Percentiles rank a stretch among this genome's conserved stretches.
Evolutionary conservation across 805 yeast species (phyloP).

Genomic region (Wickerhamomyces xylosicus): DNA sequence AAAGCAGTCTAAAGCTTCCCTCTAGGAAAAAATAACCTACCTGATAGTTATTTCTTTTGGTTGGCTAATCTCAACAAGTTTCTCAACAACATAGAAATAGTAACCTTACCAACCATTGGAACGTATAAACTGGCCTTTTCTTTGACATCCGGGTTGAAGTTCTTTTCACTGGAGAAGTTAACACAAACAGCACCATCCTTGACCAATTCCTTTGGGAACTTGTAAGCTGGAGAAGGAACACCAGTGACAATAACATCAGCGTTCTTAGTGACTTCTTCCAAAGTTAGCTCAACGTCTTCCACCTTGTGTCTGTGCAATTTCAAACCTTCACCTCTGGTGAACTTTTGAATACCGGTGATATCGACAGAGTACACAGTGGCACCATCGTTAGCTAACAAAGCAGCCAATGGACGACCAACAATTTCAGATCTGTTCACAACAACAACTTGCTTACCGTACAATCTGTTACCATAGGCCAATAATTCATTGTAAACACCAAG

Average conservation of each 20-base stretch:
- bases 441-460: constrained; percentile 87
- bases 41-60: constrained; percentile 36
- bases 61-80: constrained; percentile 75
- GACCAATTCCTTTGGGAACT: constrained; percentile 74
- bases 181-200: constrained; percentile 85
- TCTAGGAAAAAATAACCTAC: background rate
- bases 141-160: constrained; percentile 77
- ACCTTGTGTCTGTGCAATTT: constrained; percentile 77
- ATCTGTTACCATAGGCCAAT: constrained; percentile 79
- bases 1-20: background rate
- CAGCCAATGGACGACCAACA: constrained; percentile 96
- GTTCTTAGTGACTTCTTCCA: constrained; percentile 55
- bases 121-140: constrained; percentile 84
- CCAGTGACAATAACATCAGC: constrained; percentile 96
- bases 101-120: constrained; percentile 93
- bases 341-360: constrained; percentile 76
- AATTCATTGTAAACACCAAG: constrained; percentile 78
- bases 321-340: constrained; percentile 90
- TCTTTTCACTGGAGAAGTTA: constrained; percentile 83
- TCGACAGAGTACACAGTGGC: constrained; percentile 93
- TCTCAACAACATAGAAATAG: constrained; percentile 88
- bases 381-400: constrained; percentile 92
- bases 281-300: constrained; percentile 38
- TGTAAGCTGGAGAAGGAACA: constrained; percentile 76
- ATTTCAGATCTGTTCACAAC: constrained; percentile 92